Evolutionary conservation across 139 green algal genomes (phyloP).

Genomic region (Closterium sp.): DNA sequence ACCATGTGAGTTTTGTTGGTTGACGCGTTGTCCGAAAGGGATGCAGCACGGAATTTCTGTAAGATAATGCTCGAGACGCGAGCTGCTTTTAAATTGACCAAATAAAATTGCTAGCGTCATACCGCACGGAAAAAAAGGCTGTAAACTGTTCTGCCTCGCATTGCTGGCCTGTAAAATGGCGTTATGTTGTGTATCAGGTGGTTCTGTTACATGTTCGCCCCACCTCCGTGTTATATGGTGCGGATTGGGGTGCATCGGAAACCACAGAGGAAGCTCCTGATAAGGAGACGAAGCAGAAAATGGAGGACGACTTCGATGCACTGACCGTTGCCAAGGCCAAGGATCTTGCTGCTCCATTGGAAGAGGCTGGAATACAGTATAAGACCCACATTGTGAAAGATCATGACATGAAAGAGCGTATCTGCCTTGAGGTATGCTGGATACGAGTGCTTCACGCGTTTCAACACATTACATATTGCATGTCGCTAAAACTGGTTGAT

Average conservation of each 20-base stretch:
- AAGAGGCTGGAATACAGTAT: slow-evolving; percentile 20
- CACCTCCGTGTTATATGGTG: slow-evolving; percentile 25
- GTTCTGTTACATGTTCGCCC: slow-evolving; percentile 19
- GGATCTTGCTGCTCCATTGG: slow-evolving; percentile 11
- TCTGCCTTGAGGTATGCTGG: slow-evolving; percentile 28
- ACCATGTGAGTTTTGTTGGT: slow-evolving; percentile 14
- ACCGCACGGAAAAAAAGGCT: too few relatives aligned
- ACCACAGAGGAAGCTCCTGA: neutral
- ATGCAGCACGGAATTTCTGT: neutral
- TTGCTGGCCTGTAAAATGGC: neutral
- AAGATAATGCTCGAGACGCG: too few relatives aligned
- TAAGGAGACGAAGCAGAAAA: neutral
- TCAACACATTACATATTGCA: too few relatives aligned
- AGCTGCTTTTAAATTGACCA: too few relatives aligned
- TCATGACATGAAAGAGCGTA: slow-evolving; percentile 44
- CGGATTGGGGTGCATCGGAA: slow-evolving; percentile 20
- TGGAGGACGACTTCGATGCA: slow-evolving; percentile 26
- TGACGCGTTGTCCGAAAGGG: neutral
- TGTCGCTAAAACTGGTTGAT: too few relatives aligned
- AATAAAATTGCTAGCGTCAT: too few relatives aligned
- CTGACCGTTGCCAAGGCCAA: slow-evolving; percentile 11
- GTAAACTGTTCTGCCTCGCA: neutral
- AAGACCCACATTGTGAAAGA: slow-evolving; percentile 36
- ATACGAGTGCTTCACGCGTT: neutral
- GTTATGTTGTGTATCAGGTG: slow-evolving; percentile 10